Conservation (phyloP, 768 basidiomycete species). For the Lactarius evosmus region DNA sequence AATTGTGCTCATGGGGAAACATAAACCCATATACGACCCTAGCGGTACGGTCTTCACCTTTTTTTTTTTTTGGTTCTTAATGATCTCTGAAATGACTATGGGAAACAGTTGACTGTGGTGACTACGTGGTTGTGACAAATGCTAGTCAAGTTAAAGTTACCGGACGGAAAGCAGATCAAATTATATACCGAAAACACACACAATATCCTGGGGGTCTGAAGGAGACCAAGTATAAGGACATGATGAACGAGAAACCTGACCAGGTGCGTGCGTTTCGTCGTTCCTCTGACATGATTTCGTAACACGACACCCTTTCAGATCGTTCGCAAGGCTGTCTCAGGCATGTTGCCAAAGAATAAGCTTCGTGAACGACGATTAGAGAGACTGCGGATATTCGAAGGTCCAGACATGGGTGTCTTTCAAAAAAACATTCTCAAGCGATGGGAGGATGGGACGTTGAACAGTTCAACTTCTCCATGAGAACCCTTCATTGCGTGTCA, state of each 20-base stretch:
- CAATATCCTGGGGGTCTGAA: constrained; percentile 94
- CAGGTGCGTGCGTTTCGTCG: constrained; percentile 55
- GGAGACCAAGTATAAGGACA: constrained; percentile 77
- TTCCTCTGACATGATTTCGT: constrained; percentile 3
- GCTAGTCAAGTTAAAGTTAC: constrained; percentile 80
- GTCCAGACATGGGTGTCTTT: constrained; percentile 71
- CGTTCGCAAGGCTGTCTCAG: constrained; percentile 91
- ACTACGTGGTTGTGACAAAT: constrained; percentile 96
- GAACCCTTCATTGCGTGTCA: neutral
- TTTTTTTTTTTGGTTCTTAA: neutral
- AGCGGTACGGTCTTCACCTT: constrained; percentile 52
- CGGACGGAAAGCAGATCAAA: constrained; percentile 83
- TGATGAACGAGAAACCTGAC: constrained; percentile 86
- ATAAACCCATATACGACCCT: constrained; percentile 96
- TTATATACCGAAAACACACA: constrained; percentile 84
- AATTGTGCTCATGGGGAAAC: constrained; percentile 96
- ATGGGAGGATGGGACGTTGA: constrained; percentile 79
- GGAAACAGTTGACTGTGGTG: constrained; percentile 84
- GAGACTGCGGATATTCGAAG: constrained; percentile 84
- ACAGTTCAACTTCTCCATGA: constrained; percentile 7
- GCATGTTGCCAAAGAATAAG: constrained; percentile 99
- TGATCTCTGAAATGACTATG: neutral
- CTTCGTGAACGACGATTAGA: constrained; percentile 85
- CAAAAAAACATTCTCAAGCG: constrained; percentile 74
- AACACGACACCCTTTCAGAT: constrained; percentile 52